Evolutionary conservation across 352 stramenopile species (phyloP).

Genomic region (Phytopythium kandeliae): DNA sequence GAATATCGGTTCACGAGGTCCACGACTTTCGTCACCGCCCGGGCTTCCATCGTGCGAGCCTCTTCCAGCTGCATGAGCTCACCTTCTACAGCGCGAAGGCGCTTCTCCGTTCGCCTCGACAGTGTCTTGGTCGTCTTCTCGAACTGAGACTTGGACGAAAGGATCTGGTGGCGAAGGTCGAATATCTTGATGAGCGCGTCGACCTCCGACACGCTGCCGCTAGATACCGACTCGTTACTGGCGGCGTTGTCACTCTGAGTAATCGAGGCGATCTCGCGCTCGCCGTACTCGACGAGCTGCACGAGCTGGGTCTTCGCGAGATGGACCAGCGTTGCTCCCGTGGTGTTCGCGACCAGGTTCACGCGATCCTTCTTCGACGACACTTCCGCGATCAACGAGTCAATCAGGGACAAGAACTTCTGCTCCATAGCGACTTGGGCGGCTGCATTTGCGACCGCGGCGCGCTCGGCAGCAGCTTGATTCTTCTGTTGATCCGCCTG

Average conservation of each 20-base stretch:
- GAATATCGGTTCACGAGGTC: conserved; percentile 53
- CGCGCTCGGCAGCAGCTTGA: neutral
- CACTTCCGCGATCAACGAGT: conserved; percentile 55
- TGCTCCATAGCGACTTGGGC: conserved; percentile 19
- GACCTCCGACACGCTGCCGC: conserved; percentile 38
- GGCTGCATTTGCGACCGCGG: neutral
- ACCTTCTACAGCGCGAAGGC: conserved; percentile 39
- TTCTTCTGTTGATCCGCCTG: neutral
- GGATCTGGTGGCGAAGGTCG: conserved; percentile 66
- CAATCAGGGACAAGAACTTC: conserved; percentile 49
- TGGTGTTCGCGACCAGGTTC: conserved; percentile 65
- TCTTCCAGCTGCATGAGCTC: conserved; percentile 65
- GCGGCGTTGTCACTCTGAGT: conserved; percentile 22
- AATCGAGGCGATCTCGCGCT: conserved; percentile 37
- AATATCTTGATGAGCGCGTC: conserved; percentile 68
- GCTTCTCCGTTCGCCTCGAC: conserved; percentile 47
- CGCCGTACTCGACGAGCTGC: conserved; percentile 52
- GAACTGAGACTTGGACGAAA: conserved; percentile 64
- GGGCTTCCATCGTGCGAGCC: conserved; percentile 28
- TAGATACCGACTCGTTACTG: conserved; percentile 13
- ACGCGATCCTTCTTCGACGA: conserved; percentile 49
- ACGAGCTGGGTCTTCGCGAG: conserved; percentile 65
- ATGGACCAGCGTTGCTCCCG: conserved; percentile 65
- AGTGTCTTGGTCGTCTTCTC: conserved; percentile 49
- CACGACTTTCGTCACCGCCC: conserved; percentile 40